Evolutionary conservation across 202 grass and related monocot species (phyloP).

Genomic region (Setaria italica): DNA sequence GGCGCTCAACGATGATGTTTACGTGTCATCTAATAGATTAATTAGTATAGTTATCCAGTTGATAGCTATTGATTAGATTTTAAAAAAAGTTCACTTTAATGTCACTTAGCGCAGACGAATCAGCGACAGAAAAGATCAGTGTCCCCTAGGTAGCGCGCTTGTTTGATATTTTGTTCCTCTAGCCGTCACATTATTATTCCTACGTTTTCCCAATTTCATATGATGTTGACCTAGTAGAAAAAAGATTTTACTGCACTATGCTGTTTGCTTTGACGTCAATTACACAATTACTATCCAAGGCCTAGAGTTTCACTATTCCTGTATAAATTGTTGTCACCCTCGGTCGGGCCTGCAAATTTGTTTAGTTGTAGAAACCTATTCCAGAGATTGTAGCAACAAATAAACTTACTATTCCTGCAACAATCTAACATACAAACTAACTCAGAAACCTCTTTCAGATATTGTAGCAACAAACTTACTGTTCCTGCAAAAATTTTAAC

Average conservation of each 20-base stretch:
- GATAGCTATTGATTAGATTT: not conserved
- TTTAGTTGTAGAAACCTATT: not conserved
- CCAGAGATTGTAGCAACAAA: too few species aligned
- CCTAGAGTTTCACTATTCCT: too few species aligned
- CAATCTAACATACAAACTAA: too few species aligned
- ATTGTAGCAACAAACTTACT: too few species aligned
- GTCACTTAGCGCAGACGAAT: conserved; percentile 17
- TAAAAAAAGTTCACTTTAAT: conserved; percentile 9
- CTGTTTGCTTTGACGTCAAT: not conserved
- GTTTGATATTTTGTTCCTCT: not conserved
- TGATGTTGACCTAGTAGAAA: not conserved
- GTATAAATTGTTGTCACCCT: not conserved
- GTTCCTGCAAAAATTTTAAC: too few species aligned
- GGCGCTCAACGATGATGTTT: not conserved
- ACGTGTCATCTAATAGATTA: not conserved
- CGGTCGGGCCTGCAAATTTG: not conserved
- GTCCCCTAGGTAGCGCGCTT: not conserved
- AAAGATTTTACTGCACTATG: not conserved
- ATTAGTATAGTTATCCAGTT: not conserved
- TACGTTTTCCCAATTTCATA: not conserved
- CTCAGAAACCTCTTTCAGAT: too few species aligned
- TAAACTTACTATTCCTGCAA: too few species aligned
- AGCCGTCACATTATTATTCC: not conserved
- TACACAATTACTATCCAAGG: not conserved
- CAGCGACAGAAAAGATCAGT: not conserved